Conservation (phyloP, 176 grass and related monocot genomes). For the Aegilops sharonensis region DNA sequence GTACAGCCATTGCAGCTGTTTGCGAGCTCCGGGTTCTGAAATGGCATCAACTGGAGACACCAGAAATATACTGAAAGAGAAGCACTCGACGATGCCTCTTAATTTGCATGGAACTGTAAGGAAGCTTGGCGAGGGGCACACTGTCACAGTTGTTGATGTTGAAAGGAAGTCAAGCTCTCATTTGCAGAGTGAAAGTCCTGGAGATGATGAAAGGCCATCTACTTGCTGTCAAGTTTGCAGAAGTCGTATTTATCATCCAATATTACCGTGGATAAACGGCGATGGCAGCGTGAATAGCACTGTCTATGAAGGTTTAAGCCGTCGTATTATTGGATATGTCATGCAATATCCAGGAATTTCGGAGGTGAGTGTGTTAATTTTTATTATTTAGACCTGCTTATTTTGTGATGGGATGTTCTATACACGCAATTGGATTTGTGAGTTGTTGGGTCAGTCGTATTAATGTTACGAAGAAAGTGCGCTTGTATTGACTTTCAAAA, state of each 20-base stretch:
- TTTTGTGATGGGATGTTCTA: neutral
- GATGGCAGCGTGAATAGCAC: constrained; percentile 80
- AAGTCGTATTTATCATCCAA: constrained; percentile 48
- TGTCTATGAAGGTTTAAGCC: constrained; percentile 66
- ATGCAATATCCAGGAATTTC: constrained; percentile 85
- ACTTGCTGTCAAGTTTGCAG: constrained; percentile 24
- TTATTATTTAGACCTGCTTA: neutral
- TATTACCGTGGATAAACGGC: constrained; percentile 93
- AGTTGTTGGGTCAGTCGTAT: neutral
- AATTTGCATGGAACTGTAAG: constrained; percentile 31
- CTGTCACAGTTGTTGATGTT: constrained; percentile 64
- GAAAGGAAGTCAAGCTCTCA: constrained; percentile 22
- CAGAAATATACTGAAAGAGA: constrained; percentile 32
- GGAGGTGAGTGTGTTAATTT: constrained; percentile 54
- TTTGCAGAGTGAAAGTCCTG: neutral
- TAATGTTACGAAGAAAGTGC: neutral
- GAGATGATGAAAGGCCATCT: neutral
- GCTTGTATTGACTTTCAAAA: neutral
- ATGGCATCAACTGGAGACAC: constrained; percentile 27
- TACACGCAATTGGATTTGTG: neutral
- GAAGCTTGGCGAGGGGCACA: constrained; percentile 72
- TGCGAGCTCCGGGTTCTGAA: constrained; percentile 19
- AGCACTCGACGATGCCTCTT: constrained; percentile 13
- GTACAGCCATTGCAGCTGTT: constrained; percentile 33
- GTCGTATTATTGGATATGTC: constrained; percentile 68